Evolutionary conservation across 1,139 yeast genomes (phyloP), one percentile per base, ranked within the genome.

Genomic region (Pichia sp.): DNA sequence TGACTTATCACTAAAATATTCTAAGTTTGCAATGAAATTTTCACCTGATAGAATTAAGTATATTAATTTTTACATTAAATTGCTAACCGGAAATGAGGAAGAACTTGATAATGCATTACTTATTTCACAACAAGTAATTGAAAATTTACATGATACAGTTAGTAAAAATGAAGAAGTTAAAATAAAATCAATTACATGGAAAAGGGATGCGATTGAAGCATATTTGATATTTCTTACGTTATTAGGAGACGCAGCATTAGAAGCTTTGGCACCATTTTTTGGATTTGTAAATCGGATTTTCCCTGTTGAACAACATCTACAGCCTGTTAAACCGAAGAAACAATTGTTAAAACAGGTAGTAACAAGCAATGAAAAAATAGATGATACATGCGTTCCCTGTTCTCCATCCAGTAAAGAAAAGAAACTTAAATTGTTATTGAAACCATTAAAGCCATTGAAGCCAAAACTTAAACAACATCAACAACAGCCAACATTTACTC

Each of bases 151-250:
- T 37, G 3, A 11, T 25, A 11, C n/a, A n/a, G n/a, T n/a, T n/a
- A 4, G 62, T 33, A 30, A 54, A 7, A 46, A 33, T 11, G 6
- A 55, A 6, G 16, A 23, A 11, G 26, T 22, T 22, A 24, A n/a
- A 22, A 47, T 60, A 5, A 62, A 63, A 37, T 70, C 26, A 22
- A 47, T 60, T 6, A 62, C 63, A 37, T 70, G 71, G 45, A 81
- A 77, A 56, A 69, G 73, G 55, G 78, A 77, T 49, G 76, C 82
- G 35, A 60, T 87, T 29, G 87, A 86, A 59, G 68, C 87, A 57
- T 85, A 85, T 56, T 70, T 85, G 62, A 82, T 96, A 0, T 89
- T 84, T 54, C 65, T 87, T 42, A 82, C 90, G 3, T 69, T 87
- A 16, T 67, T 80, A 48, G 94, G 87, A 57, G 73, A 79, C 7